Evolutionary conservation across 192 early-diverging fungal genomes (phyloP).

Genomic region (Backusella morwellensis): DNA sequence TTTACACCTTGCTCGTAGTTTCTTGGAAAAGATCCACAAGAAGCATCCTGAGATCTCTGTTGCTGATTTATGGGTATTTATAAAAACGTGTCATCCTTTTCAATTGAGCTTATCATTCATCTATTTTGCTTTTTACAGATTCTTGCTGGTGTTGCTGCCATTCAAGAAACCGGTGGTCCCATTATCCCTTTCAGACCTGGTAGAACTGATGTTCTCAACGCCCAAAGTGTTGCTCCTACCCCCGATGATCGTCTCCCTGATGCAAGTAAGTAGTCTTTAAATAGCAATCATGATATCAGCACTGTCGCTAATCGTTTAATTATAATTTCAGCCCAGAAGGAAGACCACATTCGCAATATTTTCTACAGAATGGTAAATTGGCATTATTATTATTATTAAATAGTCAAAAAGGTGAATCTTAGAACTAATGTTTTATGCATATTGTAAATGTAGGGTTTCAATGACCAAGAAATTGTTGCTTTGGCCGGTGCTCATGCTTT

Average conservation of each 20-base stretch:
- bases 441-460: constrained; percentile 46
- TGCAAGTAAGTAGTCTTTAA: constrained; percentile 32
- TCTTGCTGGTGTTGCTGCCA: neutral
- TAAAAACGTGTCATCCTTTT: constrained; percentile 46
- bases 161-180: constrained; percentile 58
- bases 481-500: constrained; percentile 68
- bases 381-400: neutral
- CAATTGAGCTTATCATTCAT: neutral
- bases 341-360: constrained; percentile 71
- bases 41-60: constrained; percentile 80
- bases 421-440: neutral
- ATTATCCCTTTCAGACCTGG: constrained; percentile 73
- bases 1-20: constrained; percentile 66
- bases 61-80: constrained; percentile 83
- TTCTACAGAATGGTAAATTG: constrained; percentile 71
- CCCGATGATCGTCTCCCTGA: constrained; percentile 83
- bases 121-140: neutral
- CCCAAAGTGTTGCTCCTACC: constrained; percentile 36
- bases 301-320: neutral
- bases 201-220: constrained; percentile 48
- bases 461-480: constrained; percentile 81
- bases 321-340: constrained; percentile 40
- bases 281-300: neutral
- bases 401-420: neutral
- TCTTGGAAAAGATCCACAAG: constrained; percentile 77